A percentile compares a stretch with the other conserved stretches of the same genome.
These are phyloP conservation scores for Magnusiomyces clavatus DNA, from an alignment of 1,139 yeast genomes.

Conservation along the genomic window DNA sequence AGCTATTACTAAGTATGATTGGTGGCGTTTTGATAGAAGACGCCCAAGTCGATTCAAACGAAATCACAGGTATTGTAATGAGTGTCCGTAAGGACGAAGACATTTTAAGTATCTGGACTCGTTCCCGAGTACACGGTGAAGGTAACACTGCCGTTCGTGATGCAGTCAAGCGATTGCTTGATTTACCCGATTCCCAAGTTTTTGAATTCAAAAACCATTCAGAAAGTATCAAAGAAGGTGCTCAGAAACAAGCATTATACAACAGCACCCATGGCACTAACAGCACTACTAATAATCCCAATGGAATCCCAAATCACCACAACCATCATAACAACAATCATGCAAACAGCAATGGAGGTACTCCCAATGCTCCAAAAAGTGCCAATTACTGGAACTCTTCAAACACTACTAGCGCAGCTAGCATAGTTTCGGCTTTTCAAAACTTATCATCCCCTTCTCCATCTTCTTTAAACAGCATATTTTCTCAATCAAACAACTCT, in stretches of 20 bases:
- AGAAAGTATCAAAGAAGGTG: constrained; percentile 26
- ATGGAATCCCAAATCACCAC: constrained; percentile 1
- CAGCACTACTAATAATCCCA: background rate
- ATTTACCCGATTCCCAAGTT: constrained; percentile 20
- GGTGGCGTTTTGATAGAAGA: constrained; percentile 27
- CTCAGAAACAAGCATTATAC: constrained; percentile 14
- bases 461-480: background rate
- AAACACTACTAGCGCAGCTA: background rate
- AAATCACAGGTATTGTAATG: constrained; percentile 32
- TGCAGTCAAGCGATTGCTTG: constrained; percentile 22
- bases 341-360: background rate
- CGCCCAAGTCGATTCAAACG: constrained; percentile 22
- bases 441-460: background rate
- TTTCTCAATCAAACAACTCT: background rate
- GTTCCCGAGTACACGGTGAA: constrained; percentile 17
- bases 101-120: constrained; percentile 32
- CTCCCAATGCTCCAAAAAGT: background rate
- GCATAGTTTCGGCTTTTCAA: background rate
- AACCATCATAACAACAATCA: background rate
- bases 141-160: constrained; percentile 20
- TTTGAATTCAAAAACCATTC: constrained; percentile 29
- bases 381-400: background rate
- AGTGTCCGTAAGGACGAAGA: constrained; percentile 34
- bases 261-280: constrained; percentile 3
- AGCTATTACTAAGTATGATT: constrained; percentile 27